Conservation (phyloP, 2,329 filamentous ascomycete genomes). For the Penicillium sp. region DNA sequence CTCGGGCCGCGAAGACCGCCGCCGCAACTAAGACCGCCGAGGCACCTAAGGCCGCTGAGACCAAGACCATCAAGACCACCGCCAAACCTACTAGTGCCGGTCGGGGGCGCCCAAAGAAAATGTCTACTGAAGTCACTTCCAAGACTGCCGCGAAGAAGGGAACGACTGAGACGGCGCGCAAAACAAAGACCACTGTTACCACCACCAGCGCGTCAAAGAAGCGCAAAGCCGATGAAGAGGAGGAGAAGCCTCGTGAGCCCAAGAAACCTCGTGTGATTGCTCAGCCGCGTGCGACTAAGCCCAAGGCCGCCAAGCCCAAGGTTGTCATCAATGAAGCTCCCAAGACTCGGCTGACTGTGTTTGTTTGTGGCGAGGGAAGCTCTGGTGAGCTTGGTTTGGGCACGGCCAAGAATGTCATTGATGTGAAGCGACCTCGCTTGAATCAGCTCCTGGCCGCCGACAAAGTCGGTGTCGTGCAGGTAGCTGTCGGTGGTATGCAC, state of each 20-base stretch:
- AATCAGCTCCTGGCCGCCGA: constrained; percentile 60
- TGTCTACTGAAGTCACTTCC: constrained; percentile 10
- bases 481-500: constrained; percentile 82
- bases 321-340: constrained; percentile 64
- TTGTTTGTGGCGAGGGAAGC: constrained; percentile 76
- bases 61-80: constrained; percentile 17
- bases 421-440: constrained; percentile 72
- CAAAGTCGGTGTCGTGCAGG: constrained; percentile 66
- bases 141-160: constrained; percentile 16
- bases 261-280: constrained; percentile 34
- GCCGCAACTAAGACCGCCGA: constrained; percentile 14
- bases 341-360: constrained; percentile 62
- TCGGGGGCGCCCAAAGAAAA: constrained; percentile 20
- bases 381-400: constrained; percentile 83
- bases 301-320: constrained; percentile 38
- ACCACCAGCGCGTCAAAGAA: constrained; percentile 28
- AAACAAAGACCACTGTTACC: constrained; percentile 19
- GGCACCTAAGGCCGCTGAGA: neutral
- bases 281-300: constrained; percentile 29
- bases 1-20: constrained; percentile 10
- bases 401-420: constrained; percentile 62
- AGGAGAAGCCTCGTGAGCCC: constrained; percentile 29
- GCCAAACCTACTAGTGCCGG: constrained; percentile 3
- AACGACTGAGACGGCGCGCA: constrained; percentile 13
- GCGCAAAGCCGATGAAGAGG: constrained; percentile 35